Conservation (phyloP, 768 basidiomycete genomes). For the Royoungia palumana region DNA sequence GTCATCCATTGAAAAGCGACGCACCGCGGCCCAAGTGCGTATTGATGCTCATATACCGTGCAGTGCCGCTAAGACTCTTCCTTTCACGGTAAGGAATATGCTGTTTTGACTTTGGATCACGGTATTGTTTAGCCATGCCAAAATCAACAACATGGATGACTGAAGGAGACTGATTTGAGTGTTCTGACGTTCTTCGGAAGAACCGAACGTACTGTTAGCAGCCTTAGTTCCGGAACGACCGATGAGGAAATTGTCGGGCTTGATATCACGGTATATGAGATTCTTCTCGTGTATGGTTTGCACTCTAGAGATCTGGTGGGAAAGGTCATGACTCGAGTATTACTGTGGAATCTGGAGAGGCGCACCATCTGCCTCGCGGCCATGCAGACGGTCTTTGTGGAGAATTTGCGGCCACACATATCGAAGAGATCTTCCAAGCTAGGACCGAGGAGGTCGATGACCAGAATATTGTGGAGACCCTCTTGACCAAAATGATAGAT, state of each 20-base stretch:
- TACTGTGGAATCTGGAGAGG: not conserved
- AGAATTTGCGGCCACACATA: slow-evolving; percentile 98
- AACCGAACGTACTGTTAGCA: slow-evolving; percentile 57
- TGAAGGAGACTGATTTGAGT: slow-evolving; percentile 22
- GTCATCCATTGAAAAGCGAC: slow-evolving; percentile 11
- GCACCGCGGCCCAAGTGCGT: slow-evolving; percentile 95
- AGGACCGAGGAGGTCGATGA: slow-evolving; percentile 96
- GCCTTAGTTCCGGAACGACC: slow-evolving; percentile 91
- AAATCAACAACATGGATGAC: slow-evolving; percentile 96
- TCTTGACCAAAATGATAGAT: slow-evolving; percentile 99
- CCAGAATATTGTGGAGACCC: slow-evolving; percentile 96
- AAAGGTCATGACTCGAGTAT: slow-evolving; percentile 3
- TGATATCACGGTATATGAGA: slow-evolving; percentile 99
- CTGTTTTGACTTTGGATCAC: slow-evolving; percentile 98
- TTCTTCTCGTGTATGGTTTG: slow-evolving; percentile 99
- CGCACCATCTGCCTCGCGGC: slow-evolving; percentile 94
- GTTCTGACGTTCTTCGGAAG: not conserved
- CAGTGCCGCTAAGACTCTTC: slow-evolving; percentile 95
- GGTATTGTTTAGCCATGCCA: slow-evolving; percentile 99
- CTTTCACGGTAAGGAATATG: slow-evolving; percentile 99
- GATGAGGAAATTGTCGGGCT: slow-evolving; percentile 98
- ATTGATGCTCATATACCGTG: slow-evolving; percentile 99
- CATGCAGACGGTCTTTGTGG: slow-evolving; percentile 98
- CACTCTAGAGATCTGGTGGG: slow-evolving; percentile 77
- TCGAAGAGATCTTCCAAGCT: slow-evolving; percentile 98